Evolutionary conservation across 768 basidiomycete genomes (phyloP).

Genomic region (Phylloporus sp.): DNA sequence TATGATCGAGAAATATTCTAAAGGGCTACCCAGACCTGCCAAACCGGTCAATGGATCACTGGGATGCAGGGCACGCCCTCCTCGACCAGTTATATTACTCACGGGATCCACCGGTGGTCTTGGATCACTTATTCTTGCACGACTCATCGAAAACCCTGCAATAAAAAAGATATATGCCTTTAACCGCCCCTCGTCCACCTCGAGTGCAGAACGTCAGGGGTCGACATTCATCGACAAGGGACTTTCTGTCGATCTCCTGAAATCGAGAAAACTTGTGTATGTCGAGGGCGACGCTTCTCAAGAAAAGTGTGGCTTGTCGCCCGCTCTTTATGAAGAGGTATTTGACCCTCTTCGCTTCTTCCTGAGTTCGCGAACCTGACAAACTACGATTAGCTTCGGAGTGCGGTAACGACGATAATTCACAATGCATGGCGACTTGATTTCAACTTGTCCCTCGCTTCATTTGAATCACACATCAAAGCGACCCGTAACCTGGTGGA

Average conservation of each 20-base stretch:
- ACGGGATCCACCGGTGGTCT: constrained; percentile 43
- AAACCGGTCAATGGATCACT: neutral
- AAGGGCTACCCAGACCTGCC: neutral
- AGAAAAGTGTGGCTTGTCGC: constrained; percentile 26
- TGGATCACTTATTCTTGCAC: constrained; percentile 34
- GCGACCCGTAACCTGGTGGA: neutral
- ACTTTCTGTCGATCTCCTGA: constrained; percentile 27
- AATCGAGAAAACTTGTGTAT: constrained; percentile 30
- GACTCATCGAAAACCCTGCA: constrained; percentile 19
- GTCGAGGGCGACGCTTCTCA: constrained; percentile 35
- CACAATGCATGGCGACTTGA: constrained; percentile 28
- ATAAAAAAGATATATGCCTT: constrained; percentile 27
- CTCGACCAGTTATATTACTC: constrained; percentile 10
- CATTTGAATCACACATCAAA: constrained; percentile 18
- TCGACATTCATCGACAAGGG: constrained; percentile 32
- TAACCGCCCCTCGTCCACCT: neutral
- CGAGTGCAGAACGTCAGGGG: constrained; percentile 25
- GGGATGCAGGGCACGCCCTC: neutral
- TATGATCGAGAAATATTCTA: constrained; percentile 22
- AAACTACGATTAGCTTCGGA: constrained; percentile 8
- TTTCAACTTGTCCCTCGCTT: constrained; percentile 24
- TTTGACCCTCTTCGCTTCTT: no score
- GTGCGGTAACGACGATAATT: constrained; percentile 28
- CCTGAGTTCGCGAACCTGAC: neutral
- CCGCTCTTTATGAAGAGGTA: constrained; percentile 29